Conservation (phyloP, 1,139 yeast species). For the Candida sanyaensis region DNA sequence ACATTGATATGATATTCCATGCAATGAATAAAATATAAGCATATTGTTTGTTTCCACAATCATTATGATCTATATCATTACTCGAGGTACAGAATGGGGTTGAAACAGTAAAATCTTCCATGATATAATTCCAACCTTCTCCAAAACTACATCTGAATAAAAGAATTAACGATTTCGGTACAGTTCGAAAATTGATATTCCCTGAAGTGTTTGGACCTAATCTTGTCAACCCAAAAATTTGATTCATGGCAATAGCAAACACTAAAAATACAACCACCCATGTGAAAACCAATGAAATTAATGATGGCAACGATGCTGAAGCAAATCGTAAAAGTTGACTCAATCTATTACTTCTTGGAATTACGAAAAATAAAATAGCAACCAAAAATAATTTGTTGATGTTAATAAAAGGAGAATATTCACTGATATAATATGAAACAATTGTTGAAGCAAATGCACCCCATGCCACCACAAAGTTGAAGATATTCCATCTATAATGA, state of each 20-base stretch:
- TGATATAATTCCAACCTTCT: slow-evolving; percentile 92
- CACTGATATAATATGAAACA: slow-evolving; percentile 43
- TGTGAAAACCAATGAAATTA: slow-evolving; percentile 72
- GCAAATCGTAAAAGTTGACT: slow-evolving; percentile 82
- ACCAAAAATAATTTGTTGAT: slow-evolving; percentile 66
- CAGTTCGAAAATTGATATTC: slow-evolving; percentile 79
- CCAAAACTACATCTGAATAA: slow-evolving; percentile 90
- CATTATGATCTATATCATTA: slow-evolving; percentile 49
- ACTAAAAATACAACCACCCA: slow-evolving; percentile 85
- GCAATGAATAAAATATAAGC: slow-evolving; percentile 78
- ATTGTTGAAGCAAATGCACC: slow-evolving; percentile 55
- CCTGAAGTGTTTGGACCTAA: slow-evolving; percentile 74
- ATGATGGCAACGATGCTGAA: slow-evolving; percentile 74
- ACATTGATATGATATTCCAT: slow-evolving; percentile 94
- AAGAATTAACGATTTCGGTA: slow-evolving; percentile 77
- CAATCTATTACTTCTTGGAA: slow-evolving; percentile 75
- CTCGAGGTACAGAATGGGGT: slow-evolving; percentile 65
- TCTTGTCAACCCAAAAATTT: slow-evolving; percentile 85
- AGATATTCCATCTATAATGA: slow-evolving; percentile 65
- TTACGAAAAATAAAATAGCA: slow-evolving; percentile 62
- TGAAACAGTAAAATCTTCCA: slow-evolving; percentile 71
- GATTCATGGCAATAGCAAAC: slow-evolving; percentile 91
- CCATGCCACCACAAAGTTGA: slow-evolving; percentile 45
- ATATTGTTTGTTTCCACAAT: slow-evolving; percentile 78
- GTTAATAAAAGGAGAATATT: slow-evolving; percentile 49